Evolutionary conservation across 2,329 filamentous ascomycete species (phyloP), one percentile per base, ranked within the genome.

Genomic region (Aureobasidium mangrovei): DNA sequence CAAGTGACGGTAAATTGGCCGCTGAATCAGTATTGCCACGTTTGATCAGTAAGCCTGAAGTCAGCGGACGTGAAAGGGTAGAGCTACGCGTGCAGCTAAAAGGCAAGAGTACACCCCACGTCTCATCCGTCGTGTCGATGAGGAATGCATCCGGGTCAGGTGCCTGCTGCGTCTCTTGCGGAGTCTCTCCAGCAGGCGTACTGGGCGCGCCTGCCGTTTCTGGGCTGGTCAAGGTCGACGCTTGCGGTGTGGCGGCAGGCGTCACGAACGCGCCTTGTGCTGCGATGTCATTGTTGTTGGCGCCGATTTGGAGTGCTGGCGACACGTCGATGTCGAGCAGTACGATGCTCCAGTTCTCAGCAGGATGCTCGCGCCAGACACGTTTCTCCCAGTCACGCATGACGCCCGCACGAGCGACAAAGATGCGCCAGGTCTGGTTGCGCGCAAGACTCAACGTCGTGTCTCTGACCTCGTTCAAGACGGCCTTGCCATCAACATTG

Each of bases 351-450:
- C 75, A 73, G 7, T 38, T 49, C 31, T 57, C 55, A 3, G 26
- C 18, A 4, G 51, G 29, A 9, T 24, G 39, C 33, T 48, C 43
- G 6, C 45, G 45, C 51, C 51, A 57, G 9, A 48, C 40, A 7
- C 52, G 29, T n/a, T 54, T 57, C 32, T 54, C 53, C 53, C 53
- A 54, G 9, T 54, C 43, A 28, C 53, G 53, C 54, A 56, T 56
- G 7, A 36, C 26, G 26, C 84, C 83, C 45, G 80, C 82, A 67
- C 86, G 86, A 33, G 85, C 82, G 57, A 94, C 78, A 57, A 89
- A 82, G 8, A 93, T 72, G 12, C 87, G 82, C 86, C 88, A 91
- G 55, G 84, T 82, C 0, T 91, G 82, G 61, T 83, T 81, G 12
- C 76, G 74, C 0, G 83, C 80, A 32, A 91, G 78, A n/a, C 85